Base-by-base conservation (phyloP, 768 basidiomycete species). In the Floccularia luteovirens region DNA sequence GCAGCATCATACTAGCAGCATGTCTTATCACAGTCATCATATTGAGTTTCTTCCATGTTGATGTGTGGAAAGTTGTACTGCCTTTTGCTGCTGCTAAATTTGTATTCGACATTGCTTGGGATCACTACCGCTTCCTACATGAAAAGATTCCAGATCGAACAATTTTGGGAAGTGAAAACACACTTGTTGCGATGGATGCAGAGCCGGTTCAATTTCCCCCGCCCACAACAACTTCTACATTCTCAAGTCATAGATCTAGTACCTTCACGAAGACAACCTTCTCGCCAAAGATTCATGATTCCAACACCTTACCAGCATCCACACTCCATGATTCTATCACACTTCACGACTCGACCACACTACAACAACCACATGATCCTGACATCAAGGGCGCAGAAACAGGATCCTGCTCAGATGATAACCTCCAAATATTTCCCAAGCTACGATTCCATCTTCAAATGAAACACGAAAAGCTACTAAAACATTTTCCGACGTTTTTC, bases 61-160 rank as follows among this genome's bases (percentile, higher is more conserved):
- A 89, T 38, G 85, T 89, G 2, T 91, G 87, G 85, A 77, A 72
- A 60, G 84, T 94, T 34, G 85, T 77, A 3, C 70, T 90, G 8
- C 90, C 93, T 0, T 90, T 90, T 34, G 90, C 89, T 0, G 55
- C 70, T 0, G 56, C 75, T 39, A 91, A 90, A 59, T 69, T 92
- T 25, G 24, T 73, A 4, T 77, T 81, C 35, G 91, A 97, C 52
- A 31, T 74, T 20, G 53, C 54, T 31, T 74, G 77, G 75, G 78
- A 81, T 52, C 61, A 72, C 48, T 75, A 74, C 53, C 63, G 69
- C 16, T 63, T 54, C 45, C 45, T 46, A 36, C 47, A 51, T 36
- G 45, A 53, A 32, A 42, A 48, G 31, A 42, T 56, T 31, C 31
- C 50, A 38, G 38, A 36, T 38, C 24, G 12, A 43, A 43, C n/a